Base-by-base conservation (phyloP, 257 asterid genomes). In the Solanum bukasovii region DNA sequence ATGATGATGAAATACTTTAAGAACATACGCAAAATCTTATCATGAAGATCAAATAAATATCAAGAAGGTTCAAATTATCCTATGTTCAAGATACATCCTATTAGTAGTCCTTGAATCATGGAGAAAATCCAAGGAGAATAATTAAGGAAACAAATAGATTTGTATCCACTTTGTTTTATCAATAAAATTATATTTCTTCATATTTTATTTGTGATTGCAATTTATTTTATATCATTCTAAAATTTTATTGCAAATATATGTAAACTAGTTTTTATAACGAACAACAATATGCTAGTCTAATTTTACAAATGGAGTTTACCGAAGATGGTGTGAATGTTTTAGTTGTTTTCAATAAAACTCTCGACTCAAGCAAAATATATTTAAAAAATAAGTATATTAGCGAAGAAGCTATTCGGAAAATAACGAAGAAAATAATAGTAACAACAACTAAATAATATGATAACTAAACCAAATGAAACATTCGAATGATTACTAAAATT, bases 71-170 rank as follows among this genome's bases (percentile, higher is more conserved):
- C 16, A 65, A n/a, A 65, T 65, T 25, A 65, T n/a, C 2, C 8
- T 65, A n/a, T 5, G 1, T 65, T 65, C 72, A 11, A 65, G 31
- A 65, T 65, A 65, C 6, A 2, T 23, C 7, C 16, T n/a, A n/a
- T 0, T 63, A n/a, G 5, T 25, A n/a, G 7, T 12, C 0, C 0
- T 63, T 12, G 72, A 65, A 65, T 63, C 16, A n/a, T 0, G 7
- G 8, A 65, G 31, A 63, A 63, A 63, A 10, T 63, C 14, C 1
- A 63, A 5, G 0, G 16, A 63, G 33, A 11, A 65, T 12, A 65
- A n/a, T 5, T 25, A 65, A n/a, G 31, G 16, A 3, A n/a, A 65
- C 72, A 5, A 65, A 65, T 1, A n/a, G 2, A 10, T 65, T 65
- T 65, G 18, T n/a, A 65, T 12, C 7, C 2, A 2, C 1, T n/a